Evolutionary conservation across 257 asterid genomes (phyloP).

Genomic region (Ehretia macrophylla): DNA sequence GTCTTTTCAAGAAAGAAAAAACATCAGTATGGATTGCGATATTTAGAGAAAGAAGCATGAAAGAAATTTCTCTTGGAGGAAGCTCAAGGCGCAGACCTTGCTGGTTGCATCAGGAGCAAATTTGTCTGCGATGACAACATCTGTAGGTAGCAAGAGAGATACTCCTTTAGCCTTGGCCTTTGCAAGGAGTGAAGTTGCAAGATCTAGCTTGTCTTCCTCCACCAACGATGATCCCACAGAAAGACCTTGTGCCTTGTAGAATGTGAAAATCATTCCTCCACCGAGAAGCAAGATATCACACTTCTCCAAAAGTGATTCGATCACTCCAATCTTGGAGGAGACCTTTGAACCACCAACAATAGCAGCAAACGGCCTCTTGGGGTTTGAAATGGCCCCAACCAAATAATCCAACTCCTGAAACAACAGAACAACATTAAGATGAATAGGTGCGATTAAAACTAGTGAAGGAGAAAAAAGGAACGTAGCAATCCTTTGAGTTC

Average conservation of each 20-base stretch:
- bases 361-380: constrained; percentile 81
- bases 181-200: constrained; percentile 63
- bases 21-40: no score
- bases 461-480: background rate
- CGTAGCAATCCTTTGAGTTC: background rate
- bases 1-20: background rate
- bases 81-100: no score
- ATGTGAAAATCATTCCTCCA: constrained; percentile 88
- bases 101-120: constrained; percentile 84
- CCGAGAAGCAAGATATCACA: constrained; percentile 69
- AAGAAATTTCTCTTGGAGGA: no score
- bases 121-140: constrained; percentile 76
- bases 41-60: no score
- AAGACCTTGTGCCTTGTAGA: constrained; percentile 83
- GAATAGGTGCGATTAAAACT: background rate
- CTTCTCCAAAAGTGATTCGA: constrained; percentile 76
- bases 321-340: constrained; percentile 82
- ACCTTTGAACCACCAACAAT: constrained; percentile 95
- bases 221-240: constrained; percentile 83
- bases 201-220: constrained; percentile 85
- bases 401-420: constrained; percentile 76
- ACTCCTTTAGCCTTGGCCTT: constrained; percentile 89
- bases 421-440: constrained; percentile 8
- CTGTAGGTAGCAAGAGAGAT: constrained; percentile 66
- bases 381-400: constrained; percentile 80